Base-by-base conservation (phyloP, 2,329 filamentous ascomycete genomes). In the Diaporthe sp. region DNA sequence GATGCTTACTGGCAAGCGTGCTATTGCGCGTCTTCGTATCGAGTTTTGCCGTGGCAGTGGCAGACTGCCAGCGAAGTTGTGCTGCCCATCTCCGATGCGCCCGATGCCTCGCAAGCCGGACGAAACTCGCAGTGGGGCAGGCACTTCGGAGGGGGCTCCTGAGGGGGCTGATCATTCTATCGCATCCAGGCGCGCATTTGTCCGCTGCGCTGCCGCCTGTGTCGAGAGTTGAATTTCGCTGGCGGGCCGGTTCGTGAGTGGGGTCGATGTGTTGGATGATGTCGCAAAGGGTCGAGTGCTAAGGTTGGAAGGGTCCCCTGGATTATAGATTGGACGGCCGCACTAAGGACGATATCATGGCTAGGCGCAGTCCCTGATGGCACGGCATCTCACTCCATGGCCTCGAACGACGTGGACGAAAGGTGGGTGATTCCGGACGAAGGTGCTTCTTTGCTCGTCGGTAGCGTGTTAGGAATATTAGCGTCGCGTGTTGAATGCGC, bases 81-180 rank as follows among this genome's bases (percentile, higher is more conserved):
- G 79, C 78, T 77, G 82, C 80, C 81, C 82, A 84, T 77, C 81
- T 85, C 77, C 80, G 82, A 76, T 84, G 85, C 72, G 87, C 84
- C 72, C 86, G 85, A 79, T 87, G 86, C 79, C 82, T 89, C 82
- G 85, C 89, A 76, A 90, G 84, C 77, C 87, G 88, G 78, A 88
- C 83, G 82, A 90, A 88, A 83, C 84, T 85, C 78, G 86, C 83
- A 60, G 84, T 84, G 72, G 86, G 81, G 78, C 83, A 75, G 61
- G 74, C 83, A 81, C 84, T 84, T 81, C 83, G 82, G 78, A 87
- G 77, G 76, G 81, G 84, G 77, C 85, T 82, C 77, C 81, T 81
- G 75, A 82, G 80, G 78, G 83, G 81, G 78, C 80, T 81, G 76
- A 87, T 81, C 86, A 87, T 87, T 78, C 81, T 84, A 82, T 78